Percentiles rank a stretch among this genome's conserved stretches.
Conservation (phyloP, 2,329 filamentous ascomycete species). For the Alternaria rosae region DNA sequence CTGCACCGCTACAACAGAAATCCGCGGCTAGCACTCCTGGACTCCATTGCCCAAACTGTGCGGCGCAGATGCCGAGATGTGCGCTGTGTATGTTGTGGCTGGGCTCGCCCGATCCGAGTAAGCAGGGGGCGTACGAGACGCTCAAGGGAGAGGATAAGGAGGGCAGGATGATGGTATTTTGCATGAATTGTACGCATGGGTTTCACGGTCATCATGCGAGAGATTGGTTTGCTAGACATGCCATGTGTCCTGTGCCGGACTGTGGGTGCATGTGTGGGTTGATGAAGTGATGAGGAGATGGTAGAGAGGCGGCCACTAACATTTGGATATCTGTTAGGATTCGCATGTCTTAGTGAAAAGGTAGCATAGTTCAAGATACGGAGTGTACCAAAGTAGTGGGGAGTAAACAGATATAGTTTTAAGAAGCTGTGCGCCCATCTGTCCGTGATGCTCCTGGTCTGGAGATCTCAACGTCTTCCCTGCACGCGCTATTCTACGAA, state of each 20-base stretch:
- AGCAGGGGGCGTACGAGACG: constrained; percentile 45
- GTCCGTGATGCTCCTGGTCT: not conserved
- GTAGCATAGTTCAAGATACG: not conserved
- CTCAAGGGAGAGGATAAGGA: constrained; percentile 57
- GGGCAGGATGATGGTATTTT: constrained; percentile 66
- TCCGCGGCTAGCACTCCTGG: constrained; percentile 45
- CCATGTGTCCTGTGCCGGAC: constrained; percentile 63
- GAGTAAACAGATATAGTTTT: not conserved
- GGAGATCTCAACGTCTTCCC: not conserved
- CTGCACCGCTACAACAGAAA: constrained; percentile 33
- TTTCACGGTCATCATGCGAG: constrained; percentile 69
- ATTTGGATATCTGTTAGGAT: not conserved
- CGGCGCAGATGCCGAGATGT: constrained; percentile 69
- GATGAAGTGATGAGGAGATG: constrained; percentile 36
- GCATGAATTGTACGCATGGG: constrained; percentile 69
- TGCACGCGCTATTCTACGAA: not conserved
- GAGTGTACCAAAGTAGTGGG: not conserved
- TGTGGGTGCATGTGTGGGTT: constrained; percentile 62
- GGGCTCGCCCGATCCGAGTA: constrained; percentile 64
- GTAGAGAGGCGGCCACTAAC: too few species aligned
- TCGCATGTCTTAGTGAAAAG: not conserved
- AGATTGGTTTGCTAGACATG: constrained; percentile 66
- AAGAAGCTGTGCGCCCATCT: not conserved
- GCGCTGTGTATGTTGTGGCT: constrained; percentile 69
- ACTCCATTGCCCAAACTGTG: constrained; percentile 67